Evolutionary conservation across 139 green algal species (phyloP).

Genomic region (Trebouxia sp.): DNA sequence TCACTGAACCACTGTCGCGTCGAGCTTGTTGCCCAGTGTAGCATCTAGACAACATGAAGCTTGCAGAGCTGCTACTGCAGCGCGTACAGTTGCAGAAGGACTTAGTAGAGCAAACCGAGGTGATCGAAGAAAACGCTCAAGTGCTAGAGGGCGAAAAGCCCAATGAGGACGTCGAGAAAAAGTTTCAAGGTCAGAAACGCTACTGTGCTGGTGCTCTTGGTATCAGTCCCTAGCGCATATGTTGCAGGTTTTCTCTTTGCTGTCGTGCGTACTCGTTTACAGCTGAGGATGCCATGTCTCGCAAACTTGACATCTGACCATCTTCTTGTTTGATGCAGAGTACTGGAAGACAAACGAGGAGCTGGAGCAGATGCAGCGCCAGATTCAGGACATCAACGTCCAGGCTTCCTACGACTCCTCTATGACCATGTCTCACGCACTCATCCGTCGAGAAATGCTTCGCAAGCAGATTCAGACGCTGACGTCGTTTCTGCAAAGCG

Average conservation of each 20-base stretch:
- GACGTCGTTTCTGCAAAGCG: background rate
- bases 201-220: background rate
- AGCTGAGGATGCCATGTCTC: no score
- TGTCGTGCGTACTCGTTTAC: no score
- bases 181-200: background rate
- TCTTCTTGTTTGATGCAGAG: background rate
- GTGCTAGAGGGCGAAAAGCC: background rate
- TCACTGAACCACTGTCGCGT: no score
- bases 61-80: background rate
- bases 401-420: background rate
- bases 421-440: background rate
- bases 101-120: background rate
- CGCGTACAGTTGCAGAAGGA: background rate
- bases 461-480: conserved; percentile 3
- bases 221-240: background rate
- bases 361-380: background rate
- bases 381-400: conserved; percentile 7
- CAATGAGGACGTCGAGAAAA: background rate
- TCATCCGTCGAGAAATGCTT: background rate
- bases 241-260: background rate
- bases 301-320: no score
- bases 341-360: background rate
- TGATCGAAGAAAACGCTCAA: background rate
- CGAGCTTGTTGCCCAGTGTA: no score
- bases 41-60: no score